These are phyloP conservation scores for Dianthus caryophyllus DNA, from an alignment of 148 eudicot genomes.

Conservation along the genomic window DNA sequence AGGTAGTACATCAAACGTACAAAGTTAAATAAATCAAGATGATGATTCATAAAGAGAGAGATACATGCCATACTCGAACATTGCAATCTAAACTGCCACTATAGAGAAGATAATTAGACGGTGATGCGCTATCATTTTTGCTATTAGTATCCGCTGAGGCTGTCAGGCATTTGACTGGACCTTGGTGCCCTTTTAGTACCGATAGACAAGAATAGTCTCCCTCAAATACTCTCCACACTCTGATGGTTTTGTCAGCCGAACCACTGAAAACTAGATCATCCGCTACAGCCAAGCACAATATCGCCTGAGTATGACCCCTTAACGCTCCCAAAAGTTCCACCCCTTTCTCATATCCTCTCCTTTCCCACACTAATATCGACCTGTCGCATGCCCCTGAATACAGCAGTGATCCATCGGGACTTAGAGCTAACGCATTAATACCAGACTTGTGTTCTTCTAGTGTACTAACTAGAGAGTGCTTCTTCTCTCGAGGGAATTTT, in stretches of 20 bases:
- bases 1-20: constrained; percentile 2
- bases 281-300: constrained; percentile 52
- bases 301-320: constrained; percentile 62
- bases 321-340: constrained; percentile 46
- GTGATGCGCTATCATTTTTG: constrained; percentile 26
- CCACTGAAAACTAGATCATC: constrained; percentile 65
- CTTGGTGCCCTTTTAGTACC: constrained; percentile 68
- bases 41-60: constrained; percentile 28
- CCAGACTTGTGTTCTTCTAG: constrained; percentile 65
- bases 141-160: constrained; percentile 28
- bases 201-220: constrained; percentile 51
- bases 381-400: constrained; percentile 78
- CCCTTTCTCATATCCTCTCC: constrained; percentile 24
- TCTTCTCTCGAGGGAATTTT: constrained; percentile 37
- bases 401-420: constrained; percentile 46
- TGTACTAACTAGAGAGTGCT: constrained; percentile 43
- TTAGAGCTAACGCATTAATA: constrained; percentile 65
- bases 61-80: constrained; percentile 74
- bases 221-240: constrained; percentile 63
- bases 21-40: background rate
- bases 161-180: constrained; percentile 74
- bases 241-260: constrained; percentile 73
- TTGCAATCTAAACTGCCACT: constrained; percentile 84
- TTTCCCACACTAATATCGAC: constrained; percentile 65
- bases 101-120: constrained; percentile 49